Percentiles rank a stretch among this genome's conserved stretches.
Conservation (phyloP, 257 asterid genomes). For the Sherardia arvensis region DNA sequence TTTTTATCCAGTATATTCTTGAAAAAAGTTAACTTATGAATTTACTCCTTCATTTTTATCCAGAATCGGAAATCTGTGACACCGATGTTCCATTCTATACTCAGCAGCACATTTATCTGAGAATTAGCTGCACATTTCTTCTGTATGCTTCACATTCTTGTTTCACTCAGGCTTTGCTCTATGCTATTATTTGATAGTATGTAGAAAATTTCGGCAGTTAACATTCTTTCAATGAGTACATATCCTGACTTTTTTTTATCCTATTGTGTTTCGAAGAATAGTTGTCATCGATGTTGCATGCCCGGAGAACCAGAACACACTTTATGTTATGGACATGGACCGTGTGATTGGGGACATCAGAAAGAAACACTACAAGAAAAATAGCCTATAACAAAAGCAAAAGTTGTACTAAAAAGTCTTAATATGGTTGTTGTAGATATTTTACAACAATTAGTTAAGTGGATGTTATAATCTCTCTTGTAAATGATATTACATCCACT, state of each 20-base stretch:
- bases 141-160: not conserved
- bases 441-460: no score
- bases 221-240: constrained; percentile 32
- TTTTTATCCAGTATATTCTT: not conserved
- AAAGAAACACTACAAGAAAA: no score
- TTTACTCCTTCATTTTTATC: constrained; percentile 4
- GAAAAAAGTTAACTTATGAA: constrained; percentile 10
- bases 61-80: constrained; percentile 37
- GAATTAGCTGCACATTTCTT: not conserved
- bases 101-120: constrained; percentile 65
- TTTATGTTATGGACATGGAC: constrained; percentile 83
- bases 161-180: not conserved
- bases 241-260: not conserved
- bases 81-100: constrained; percentile 35
- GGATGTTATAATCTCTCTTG: no score
- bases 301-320: constrained; percentile 58
- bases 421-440: no score
- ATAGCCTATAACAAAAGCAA: no score
- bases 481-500: no score
- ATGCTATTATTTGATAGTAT: not conserved
- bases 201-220: not conserved
- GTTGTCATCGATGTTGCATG: constrained; percentile 54
- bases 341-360: constrained; percentile 69
- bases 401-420: no score
- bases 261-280: constrained; percentile 49